Conservation (phyloP, 176 grass and related monocot genomes). For the Juncus inflexus region DNA sequence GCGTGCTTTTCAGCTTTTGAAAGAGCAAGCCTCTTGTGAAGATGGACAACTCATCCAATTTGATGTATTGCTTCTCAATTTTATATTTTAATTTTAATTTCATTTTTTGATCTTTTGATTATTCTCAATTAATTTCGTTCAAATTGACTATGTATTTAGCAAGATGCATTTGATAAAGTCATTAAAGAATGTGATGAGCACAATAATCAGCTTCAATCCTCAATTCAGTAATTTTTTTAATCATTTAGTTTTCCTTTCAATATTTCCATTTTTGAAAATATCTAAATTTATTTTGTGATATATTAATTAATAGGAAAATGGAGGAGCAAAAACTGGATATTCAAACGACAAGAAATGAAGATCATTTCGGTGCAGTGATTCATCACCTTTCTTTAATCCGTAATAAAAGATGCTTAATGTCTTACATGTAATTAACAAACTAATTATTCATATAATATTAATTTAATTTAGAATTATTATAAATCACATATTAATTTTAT, state of each 20-base stretch:
- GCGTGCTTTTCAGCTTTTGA: slow-evolving; percentile 62
- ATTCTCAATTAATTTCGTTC: neutral
- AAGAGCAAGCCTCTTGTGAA: slow-evolving; percentile 71
- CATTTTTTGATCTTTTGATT: neutral
- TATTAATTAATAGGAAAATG: slow-evolving; percentile 61
- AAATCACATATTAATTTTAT: neutral
- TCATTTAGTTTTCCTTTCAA: slow-evolving; percentile 14
- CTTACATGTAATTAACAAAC: slow-evolving; percentile 64
- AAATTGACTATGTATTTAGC: slow-evolving; percentile 32
- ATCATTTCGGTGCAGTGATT: slow-evolving; percentile 86
- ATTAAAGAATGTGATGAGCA: slow-evolving; percentile 86
- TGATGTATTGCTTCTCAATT: slow-evolving; percentile 33
- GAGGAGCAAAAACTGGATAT: slow-evolving; percentile 81
- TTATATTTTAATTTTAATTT: slow-evolving; percentile 14
- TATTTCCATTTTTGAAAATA: neutral
- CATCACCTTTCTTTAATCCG: slow-evolving; percentile 89
- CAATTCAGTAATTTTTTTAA: slow-evolving; percentile 51
- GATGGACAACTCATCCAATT: slow-evolving; percentile 58
- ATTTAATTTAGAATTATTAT: too few species aligned
- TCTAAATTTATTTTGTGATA: slow-evolving; percentile 2
- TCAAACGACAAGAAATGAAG: slow-evolving; percentile 69
- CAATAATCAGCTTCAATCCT: slow-evolving; percentile 65
- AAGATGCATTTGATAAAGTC: slow-evolving; percentile 82
- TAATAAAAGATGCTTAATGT: slow-evolving; percentile 96
- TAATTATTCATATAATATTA: neutral